Base-by-base conservation (phyloP, 192 early-diverging fungal species). In the Coemansia furcata region DNA sequence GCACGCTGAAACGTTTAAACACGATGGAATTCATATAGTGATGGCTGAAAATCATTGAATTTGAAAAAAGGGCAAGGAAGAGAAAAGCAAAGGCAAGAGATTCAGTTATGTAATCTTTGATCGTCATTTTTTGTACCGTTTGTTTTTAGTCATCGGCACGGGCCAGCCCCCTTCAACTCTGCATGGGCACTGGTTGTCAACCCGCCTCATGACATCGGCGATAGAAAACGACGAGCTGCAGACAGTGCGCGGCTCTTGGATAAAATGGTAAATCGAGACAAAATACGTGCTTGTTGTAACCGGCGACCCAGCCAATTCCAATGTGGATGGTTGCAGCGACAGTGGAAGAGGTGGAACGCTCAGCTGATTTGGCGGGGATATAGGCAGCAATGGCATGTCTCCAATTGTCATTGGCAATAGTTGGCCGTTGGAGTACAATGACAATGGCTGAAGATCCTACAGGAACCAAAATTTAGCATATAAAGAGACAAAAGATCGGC, bases 121-220 rank as follows among this genome's bases (percentile, higher is more conserved):
- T 32, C 36, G 14, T 26, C 23, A 37, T 54, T 29, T 42, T 57
- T 38, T 63, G 15, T 11, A 21, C 0, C 54, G 49, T 32, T 43
- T 47, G 9, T 6, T n/a, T 33, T 57, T 47, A 15, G 29, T 37
- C 21, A n/a, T 17, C 14, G 62, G 44, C 9, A 39, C 38, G 15
- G 73, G 73, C 73, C 73, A 76, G 9, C 73, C 73, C 11, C 54
- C 40, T 7, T 65, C 68, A 1, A 66, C 26, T 10, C n/a, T 35
- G 19, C 23, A 62, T 12, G 59, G 68, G 21, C 46, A 62, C 47
- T 68, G 62, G 42, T n/a, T 32, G 40, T 79, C 72, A 4, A 73
- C 75, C 6, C 60, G 62, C 32, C 44, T 60, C 69, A 77, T 82
- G 33, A 75, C 76, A 9, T 59, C 40, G 26, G 68, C 36, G 10